Evolutionary conservation across 805 yeast genomes (phyloP).

Genomic region (Metahyphopichia silvanorum): DNA sequence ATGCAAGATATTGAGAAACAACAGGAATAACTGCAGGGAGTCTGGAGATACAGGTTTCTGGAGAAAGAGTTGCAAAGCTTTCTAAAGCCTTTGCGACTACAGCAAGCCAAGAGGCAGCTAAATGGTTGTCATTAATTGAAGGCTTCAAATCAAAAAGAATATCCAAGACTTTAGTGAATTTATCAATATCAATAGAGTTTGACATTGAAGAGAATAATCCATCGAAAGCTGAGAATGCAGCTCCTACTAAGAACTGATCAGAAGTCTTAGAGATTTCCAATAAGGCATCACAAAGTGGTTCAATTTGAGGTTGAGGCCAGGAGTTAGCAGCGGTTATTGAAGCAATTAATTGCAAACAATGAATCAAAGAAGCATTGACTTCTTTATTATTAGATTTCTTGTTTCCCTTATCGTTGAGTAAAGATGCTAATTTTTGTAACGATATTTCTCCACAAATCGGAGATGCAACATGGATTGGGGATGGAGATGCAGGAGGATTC

Average conservation of each 20-base stretch:
- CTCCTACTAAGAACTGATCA: conserved; percentile 79
- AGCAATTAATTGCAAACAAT: conserved; percentile 70
- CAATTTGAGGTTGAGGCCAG: conserved; percentile 78
- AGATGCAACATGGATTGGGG: conserved; percentile 77
- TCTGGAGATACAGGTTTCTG: conserved; percentile 47
- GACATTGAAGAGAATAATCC: conserved; percentile 69
- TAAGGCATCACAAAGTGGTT: conserved; percentile 70
- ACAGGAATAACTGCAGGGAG: conserved; percentile 47
- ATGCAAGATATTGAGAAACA: conserved; percentile 61
- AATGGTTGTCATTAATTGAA: conserved; percentile 72
- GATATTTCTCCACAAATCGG: conserved; percentile 65
- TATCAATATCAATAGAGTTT: conserved; percentile 57
- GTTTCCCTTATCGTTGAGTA: conserved; percentile 35
- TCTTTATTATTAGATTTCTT: conserved; percentile 45
- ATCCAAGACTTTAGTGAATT: conserved; percentile 60
- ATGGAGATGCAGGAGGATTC: conserved; percentile 74
- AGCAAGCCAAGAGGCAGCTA: conserved; percentile 94
- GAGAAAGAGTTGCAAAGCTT: conserved; percentile 31
- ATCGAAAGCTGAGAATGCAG: conserved; percentile 82
- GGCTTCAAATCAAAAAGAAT: conserved; percentile 80
- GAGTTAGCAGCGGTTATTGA: conserved; percentile 67
- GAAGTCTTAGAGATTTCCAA: conserved; percentile 75
- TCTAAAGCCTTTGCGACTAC: conserved; percentile 79
- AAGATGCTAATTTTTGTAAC: conserved; percentile 48
- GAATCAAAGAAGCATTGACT: conserved; percentile 59